Base-by-base conservation (phyloP, 805 yeast genomes). In the Metschnikowia koreensis region DNA sequence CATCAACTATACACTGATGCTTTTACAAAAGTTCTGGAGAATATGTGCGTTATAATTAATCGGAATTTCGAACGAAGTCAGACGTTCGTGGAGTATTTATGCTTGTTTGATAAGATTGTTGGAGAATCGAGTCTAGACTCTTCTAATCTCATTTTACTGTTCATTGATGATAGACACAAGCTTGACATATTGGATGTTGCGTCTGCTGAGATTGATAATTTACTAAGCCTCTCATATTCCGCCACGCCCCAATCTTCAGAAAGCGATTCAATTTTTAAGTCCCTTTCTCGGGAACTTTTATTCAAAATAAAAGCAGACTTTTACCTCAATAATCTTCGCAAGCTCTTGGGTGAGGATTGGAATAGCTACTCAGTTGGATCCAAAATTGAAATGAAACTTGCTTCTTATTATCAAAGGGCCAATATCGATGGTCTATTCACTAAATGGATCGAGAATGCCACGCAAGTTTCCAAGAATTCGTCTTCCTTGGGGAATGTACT, bases 361-460 rank as follows among this genome's bases (percentile, higher is more conserved):
- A 58, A 60, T 39, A 66, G 70, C 44, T 74, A 67, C 54, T 66
- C 77, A 1, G 41, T 64, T 12, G 97, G 97, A 0, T 78, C 76
- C 47, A 80, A 77, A 54, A 78, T 93, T 0, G 70, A 77, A 10
- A 64, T 71, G 1, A 88, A 82, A 53, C 74, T 81, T 26, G 58
- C 64, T 2, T 65, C 70, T 0, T 71, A 87, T 44, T 60, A 72
- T n/a, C 66, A 71, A 26, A 79, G 76, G 44, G 65, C 83, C 10
- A 72, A 84, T 45, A 62, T 81, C 0, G 66, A 74, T 28, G 53
- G 49, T 0, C 57, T 79, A 0, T 78, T 76, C 46, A 66, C 72
- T 0, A 60, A 64, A 1, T 90, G 96, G 94, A 45, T 80, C 9
- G 44, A 51, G 0, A 47, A 54, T 1, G 60, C 59, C 9, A 38